Base-by-base conservation (phyloP, 2,329 filamentous ascomycete genomes). In the Colletotrichum cordylinicola region DNA sequence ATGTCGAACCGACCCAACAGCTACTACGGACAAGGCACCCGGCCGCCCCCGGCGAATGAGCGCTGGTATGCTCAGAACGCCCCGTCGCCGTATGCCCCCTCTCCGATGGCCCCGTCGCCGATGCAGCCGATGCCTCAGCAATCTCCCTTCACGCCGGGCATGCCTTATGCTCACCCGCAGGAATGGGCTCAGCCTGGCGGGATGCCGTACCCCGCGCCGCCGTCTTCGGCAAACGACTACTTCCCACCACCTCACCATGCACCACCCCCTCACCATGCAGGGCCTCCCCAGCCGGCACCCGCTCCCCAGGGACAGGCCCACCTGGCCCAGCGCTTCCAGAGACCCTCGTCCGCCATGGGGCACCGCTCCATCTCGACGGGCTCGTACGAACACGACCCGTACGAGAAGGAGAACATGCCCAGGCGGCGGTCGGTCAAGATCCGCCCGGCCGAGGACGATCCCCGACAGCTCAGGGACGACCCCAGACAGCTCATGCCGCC, bases 401-500 rank as follows among this genome's bases (percentile, higher is more conserved):
- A 86, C 64, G 86, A 88, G 3, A 84, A 86, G 13, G 83, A 87
- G 6, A 81, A 84, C 33, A 75, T 87, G 2, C 64, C 82, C 7
- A 85, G 88, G 31, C 86, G 87, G 27, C 78, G 85, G n/a, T 90
- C 89, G 1, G 80, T 84, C 39, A 82, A 82, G 15, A 86, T 82
- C 79, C 87, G 85, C 70, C n/a, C 43, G 43, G 43, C 43, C 43
- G 80, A 83, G 10, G 85, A 87, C 1, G 86, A 89, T 2, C 88
- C 89, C 67, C 85, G 86, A 37, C 82, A 79, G 66, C 83, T 84
- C 37, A 80, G 83, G 9, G 85, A 87, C 1, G 86, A 89, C 2
- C 88, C 89, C 67, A 84, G 86, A 37, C 82, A 79, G 66, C 83
- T 84, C 35, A 90, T 90, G 88, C 89, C 90, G 27, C 89, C 88